Conservation (phyloP, 768 basidiomycete species). For the Lentinus brumalis region DNA sequence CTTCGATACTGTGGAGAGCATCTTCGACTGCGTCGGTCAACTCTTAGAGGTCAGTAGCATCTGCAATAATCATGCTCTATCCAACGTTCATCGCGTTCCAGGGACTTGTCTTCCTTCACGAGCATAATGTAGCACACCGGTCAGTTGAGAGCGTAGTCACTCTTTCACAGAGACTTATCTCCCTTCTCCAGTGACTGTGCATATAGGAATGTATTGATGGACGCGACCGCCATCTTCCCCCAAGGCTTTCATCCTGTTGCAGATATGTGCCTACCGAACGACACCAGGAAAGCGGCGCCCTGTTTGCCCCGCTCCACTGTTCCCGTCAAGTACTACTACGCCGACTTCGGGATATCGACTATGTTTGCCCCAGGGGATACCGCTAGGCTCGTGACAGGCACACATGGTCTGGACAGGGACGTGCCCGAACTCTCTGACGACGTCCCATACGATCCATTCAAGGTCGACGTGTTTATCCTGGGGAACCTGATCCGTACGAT, state of each 20-base stretch:
- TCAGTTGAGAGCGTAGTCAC: neutral
- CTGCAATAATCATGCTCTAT: neutral
- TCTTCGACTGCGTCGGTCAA: slow-evolving; percentile 23
- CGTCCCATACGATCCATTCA: slow-evolving; percentile 28
- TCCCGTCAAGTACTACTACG: slow-evolving; percentile 27
- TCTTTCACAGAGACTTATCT: neutral
- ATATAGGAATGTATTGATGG: slow-evolving; percentile 28
- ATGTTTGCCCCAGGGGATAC: slow-evolving; percentile 7
- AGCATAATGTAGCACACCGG: slow-evolving; percentile 26
- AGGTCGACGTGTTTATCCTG: slow-evolving; percentile 25
- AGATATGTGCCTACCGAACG: neutral
- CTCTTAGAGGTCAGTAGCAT: slow-evolving; percentile 20
- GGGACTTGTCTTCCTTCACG: slow-evolving; percentile 27
- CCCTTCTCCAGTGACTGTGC: slow-evolving; percentile 23
- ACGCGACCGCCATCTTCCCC: slow-evolving; percentile 23
- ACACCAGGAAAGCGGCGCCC: neutral
- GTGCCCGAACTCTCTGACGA: slow-evolving; percentile 21
- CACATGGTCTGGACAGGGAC: slow-evolving; percentile 14
- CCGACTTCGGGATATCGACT: slow-evolving; percentile 31
- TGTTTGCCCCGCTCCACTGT: neutral
- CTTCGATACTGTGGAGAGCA: slow-evolving; percentile 20
- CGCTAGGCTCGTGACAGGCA: slow-evolving; percentile 15
- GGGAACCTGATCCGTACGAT: slow-evolving; percentile 20
- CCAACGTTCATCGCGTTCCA: neutral
- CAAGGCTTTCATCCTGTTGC: slow-evolving; percentile 24